Base-by-base conservation (phyloP, 805 yeast genomes). In the Cyberlindnera saturnus region DNA sequence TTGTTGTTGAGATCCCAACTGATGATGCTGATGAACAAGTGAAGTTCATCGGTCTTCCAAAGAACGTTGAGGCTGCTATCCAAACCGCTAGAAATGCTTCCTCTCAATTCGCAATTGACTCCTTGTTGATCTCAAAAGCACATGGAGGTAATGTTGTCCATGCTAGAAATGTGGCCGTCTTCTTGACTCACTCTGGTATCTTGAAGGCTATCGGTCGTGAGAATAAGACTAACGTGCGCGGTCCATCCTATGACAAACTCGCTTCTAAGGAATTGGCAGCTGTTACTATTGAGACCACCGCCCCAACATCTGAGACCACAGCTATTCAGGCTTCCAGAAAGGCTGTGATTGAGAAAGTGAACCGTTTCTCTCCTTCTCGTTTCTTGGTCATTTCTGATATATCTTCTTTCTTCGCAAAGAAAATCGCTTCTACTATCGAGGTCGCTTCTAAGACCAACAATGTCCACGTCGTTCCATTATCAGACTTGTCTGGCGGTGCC, bases 71-170 rank as follows among this genome's bases (percentile, higher is more conserved):
- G 11, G 65, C 67, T 15, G 97, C 97, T 16, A 69, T 82, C 48
- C 70, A 69, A 26, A 67, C 65, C 46, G 86, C 91, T 14, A 75
- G 81, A 61, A 60, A 71, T 39, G 69, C 78, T 34, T 76, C 93
- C 30, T 69, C 79, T 38, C 71, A 76, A 43, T 79, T 73, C 59
- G 68, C 73, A 44, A 77, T 82, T 34, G 88, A 81, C 50, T 66
- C 79, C 31, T 71, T 93, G 57, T 96, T 89, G 56, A 81, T 93
- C 62, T 80, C 95, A 10, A 82, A 77, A 63, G 96, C 98, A 28
- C 97, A 93, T 62, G 86, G 88, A 56, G 86, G 85, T 50, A 78
- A 86, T 58, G 59, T 77, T 41, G 61, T 68, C 15, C 98, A 93
- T 56, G 96, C 96, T 9, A 77, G 78, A 48, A 74, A 80, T 34